Base-by-base conservation (phyloP, 1,284 basidiomycete genomes). In the Rhodotorula sp. region DNA sequence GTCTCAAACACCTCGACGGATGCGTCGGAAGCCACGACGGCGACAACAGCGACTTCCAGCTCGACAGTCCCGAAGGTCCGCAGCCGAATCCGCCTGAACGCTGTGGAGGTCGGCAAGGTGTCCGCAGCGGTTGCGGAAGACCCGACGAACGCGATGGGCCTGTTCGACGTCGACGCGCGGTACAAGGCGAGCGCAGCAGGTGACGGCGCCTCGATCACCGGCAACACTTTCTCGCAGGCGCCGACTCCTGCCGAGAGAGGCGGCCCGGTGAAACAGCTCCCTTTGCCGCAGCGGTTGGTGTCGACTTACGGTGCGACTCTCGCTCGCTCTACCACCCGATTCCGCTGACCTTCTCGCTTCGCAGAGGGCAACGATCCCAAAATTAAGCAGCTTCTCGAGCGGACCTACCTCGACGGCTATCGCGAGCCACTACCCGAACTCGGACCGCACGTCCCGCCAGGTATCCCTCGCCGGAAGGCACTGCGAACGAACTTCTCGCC, bases 341-440 rank as follows among this genome's bases (percentile, higher is more conserved):
- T 6, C 2, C 44, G 39, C 60, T 59, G 48, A 56, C 29, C 6
- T 10, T 6, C n/a, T 2, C 11, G 46, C n/a, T 6, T 29, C 10
- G 46, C 70, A 76, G 93, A 95, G 76, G 90, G 90, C 0, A 89
- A 90, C 76, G 93, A 95, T 77, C 87, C 89, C 32, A 90, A 90
- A 3, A 90, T 96, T 72, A 89, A 86, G 77, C 89, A 90, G 59
- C 71, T 80, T 59, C 83, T 97, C 22, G 93, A 96, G 77, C 89
- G 91, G 64, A 83, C 94, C n/a, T 94, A 93, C 78, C 82, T 92
- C 58, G 91, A 94, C 77, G 91, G 89, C 74, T 84, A 83, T 77
- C 87, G 89, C 46, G 91, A 94, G 74, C 84, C 92, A 1, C 87
- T 92, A 69, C 84, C 89, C 48, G 93, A 97, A 78, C 94, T 97